phyloP scores from a whole-genome alignment of 1,139 yeast species.

The Candida neerlandica region DNA sequence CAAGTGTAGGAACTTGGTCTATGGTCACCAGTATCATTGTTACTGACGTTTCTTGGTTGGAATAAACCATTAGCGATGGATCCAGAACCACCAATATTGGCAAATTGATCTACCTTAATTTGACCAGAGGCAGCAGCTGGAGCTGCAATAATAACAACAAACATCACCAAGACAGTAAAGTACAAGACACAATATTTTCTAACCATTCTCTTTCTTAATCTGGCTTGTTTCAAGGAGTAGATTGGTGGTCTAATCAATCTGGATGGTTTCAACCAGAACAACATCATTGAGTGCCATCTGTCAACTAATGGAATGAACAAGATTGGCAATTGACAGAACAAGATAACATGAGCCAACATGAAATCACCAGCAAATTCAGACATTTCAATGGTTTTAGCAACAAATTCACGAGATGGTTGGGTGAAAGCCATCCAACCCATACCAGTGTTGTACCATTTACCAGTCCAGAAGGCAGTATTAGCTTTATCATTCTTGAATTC shows the following conservation, averaged over 20 bases:
- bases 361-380: constrained; percentile 98
- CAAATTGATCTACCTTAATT: constrained; percentile 29
- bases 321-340: constrained; percentile 88
- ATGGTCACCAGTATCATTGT: constrained; percentile 79
- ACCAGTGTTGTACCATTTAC: constrained; percentile 97
- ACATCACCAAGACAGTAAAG: constrained; percentile 67
- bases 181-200: constrained; percentile 88
- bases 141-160: constrained; percentile 79
- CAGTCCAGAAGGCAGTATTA: constrained; percentile 99
- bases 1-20: constrained; percentile 52
- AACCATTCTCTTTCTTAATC: constrained; percentile 98
- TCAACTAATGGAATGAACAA: constrained; percentile 86
- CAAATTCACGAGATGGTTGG: constrained; percentile 95
- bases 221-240: constrained; percentile 94
- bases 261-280: constrained; percentile 98
- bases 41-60: constrained; percentile 82
- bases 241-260: constrained; percentile 99
- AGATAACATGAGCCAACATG: constrained; percentile 82
- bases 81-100: constrained; percentile 30
- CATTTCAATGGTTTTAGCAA: constrained; percentile 91
- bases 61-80: constrained; percentile 70
- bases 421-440: constrained; percentile 96
- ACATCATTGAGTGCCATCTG: constrained; percentile 97
- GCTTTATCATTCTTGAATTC: constrained; percentile 97
- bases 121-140: constrained; percentile 77